These are phyloP conservation scores for Colletotrichum sp. DNA, from an alignment of 2,329 filamentous ascomycete species.

Conservation along the genomic window DNA sequence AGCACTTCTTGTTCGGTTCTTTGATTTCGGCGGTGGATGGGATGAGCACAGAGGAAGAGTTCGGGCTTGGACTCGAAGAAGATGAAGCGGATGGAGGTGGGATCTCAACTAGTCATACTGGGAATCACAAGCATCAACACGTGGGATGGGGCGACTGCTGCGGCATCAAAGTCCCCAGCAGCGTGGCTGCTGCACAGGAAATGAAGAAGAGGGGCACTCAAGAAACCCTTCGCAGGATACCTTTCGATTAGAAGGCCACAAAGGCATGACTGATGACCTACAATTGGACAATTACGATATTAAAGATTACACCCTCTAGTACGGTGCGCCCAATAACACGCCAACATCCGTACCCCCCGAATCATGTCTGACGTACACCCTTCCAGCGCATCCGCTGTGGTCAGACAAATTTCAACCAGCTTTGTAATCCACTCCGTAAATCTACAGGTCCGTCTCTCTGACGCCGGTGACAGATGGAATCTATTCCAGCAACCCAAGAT, in stretches of 20 bases:
- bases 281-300: neutral
- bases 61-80: constrained; percentile 49
- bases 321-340: neutral
- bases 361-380: neutral
- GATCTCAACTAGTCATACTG: constrained; percentile 59
- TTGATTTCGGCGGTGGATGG: constrained; percentile 79
- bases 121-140: constrained; percentile 73
- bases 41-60: constrained; percentile 73
- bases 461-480: neutral
- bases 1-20: constrained; percentile 94
- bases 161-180: constrained; percentile 95
- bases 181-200: constrained; percentile 88
- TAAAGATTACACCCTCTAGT: neutral
- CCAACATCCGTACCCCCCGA: neutral
- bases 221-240: constrained; percentile 72
- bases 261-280: neutral
- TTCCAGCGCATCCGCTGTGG: neutral
- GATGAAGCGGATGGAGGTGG: constrained; percentile 61
- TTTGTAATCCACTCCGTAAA: neutral
- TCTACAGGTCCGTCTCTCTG: neutral
- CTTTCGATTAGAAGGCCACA: constrained; percentile 68
- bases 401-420: neutral
- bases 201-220: constrained; percentile 74
- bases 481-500: constrained; percentile 8
- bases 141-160: constrained; percentile 94